phyloP scores from a whole-genome alignment of 164 flowering plant species.

The Annona cherimola region DNA sequence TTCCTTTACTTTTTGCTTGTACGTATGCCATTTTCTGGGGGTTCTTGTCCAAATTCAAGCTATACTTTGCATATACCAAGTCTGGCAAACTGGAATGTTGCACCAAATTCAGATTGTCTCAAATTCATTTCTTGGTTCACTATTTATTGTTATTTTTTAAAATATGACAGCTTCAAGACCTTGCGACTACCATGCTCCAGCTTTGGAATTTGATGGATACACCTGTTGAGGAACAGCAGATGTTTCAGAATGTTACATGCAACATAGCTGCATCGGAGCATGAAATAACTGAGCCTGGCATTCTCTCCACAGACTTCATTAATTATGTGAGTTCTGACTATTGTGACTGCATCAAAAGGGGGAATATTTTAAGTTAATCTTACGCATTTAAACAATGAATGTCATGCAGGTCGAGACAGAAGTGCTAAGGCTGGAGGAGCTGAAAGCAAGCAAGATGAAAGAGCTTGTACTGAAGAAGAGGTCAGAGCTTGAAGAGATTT shows the following conservation, averaged over 20 bases:
- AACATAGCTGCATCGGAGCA: slow-evolving; percentile 64
- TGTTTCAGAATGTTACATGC: slow-evolving; percentile 64
- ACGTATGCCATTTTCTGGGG: not conserved
- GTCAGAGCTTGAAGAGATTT: slow-evolving; percentile 77
- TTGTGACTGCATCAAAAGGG: not conserved
- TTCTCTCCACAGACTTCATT: slow-evolving; percentile 49
- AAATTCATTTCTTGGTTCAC: not conserved
- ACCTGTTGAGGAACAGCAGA: slow-evolving; percentile 66
- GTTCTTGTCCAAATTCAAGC: not conserved
- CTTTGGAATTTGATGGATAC: slow-evolving; percentile 90
- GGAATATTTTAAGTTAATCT: not conserved
- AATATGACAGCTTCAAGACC: slow-evolving; percentile 61
- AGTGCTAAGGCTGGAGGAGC: slow-evolving; percentile 69
- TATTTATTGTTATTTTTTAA: not conserved
- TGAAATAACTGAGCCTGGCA: slow-evolving; percentile 61
- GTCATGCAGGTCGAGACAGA: slow-evolving; percentile 74
- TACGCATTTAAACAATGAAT: slow-evolving; percentile 2
- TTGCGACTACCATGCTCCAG: slow-evolving; percentile 61
- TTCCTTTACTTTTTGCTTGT: not conserved
- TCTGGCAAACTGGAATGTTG: not conserved
- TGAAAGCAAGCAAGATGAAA: slow-evolving; percentile 91
- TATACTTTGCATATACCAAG: not conserved
- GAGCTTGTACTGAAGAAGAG: slow-evolving; percentile 85
- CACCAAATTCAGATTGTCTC: not conserved
- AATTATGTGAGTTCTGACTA: slow-evolving; percentile 39